Conservation (phyloP, 345 rosid genomes). For the Hibiscus trionum region DNA sequence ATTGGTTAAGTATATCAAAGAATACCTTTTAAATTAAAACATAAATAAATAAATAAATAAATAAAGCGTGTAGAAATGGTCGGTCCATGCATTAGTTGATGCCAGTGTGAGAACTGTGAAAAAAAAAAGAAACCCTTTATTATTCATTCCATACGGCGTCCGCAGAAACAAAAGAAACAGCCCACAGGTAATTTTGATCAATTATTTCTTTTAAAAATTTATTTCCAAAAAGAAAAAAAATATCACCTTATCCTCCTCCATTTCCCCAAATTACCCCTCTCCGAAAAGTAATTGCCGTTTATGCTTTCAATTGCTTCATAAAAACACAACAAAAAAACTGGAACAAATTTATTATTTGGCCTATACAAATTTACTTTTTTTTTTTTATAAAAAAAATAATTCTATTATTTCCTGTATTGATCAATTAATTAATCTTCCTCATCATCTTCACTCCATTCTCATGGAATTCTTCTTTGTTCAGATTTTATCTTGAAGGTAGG, state of each 20-base stretch:
- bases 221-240: neutral
- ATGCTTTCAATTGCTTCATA: neutral
- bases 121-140: neutral
- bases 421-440: conserved; percentile 19
- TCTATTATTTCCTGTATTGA: neutral
- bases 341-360: neutral
- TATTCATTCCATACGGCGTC: neutral
- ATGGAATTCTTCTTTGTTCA: conserved; percentile 2
- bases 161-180: neutral
- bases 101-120: neutral
- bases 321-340: neutral
- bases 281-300: neutral
- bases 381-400: no score
- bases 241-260: neutral
- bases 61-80: neutral
- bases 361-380: no score
- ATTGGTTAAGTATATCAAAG: no score
- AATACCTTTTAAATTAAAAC: no score
- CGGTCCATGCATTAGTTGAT: neutral
- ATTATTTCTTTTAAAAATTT: neutral
- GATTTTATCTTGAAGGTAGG: neutral
- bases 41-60: neutral
- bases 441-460: conserved; percentile 4
- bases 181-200: conserved; percentile 1
- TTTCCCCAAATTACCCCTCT: neutral